Evolutionary conservation across 345 rosid genomes (phyloP), one percentile per base, ranked within the genome.

Genomic region (Camelina neglecta): DNA sequence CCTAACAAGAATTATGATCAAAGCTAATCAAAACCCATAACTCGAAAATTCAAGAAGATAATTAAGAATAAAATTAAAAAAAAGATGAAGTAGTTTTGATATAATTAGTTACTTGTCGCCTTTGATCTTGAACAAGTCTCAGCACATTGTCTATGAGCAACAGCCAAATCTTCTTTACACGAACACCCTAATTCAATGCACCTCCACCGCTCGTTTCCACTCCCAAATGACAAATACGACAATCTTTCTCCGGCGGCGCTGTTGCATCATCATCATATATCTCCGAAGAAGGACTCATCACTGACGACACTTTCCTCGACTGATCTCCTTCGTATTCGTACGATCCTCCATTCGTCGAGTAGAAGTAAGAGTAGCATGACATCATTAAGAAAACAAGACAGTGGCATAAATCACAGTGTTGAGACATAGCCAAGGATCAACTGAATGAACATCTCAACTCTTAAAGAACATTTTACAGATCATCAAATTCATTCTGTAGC

Each of bases 81-180:
- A 24, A 24, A 24, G 3, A 24, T 24, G 26, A 24, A 24, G 53
- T 6, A 45, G 59, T 20, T 4, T 20, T 6, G 7, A 36, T 36
- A 38, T 38, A 69, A 36, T 11, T 71, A 90, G 1, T 24, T 24
- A 24, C 99, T 82, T 88, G 82, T 92, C 90, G 79, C 99, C 98
- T 80, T 76, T 95, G 75, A 95, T 95, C 85, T 90, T 90, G 86
- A 95, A 92, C 99, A 95, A 59, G 97, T 81, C 67, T 95, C 99
- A 7, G 99, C 98, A 72, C 99, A 95, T 33, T 85, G 88, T 84
- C 84, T 92, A 77, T 95, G 99, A 66, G 99, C 97, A 85, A 90
- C 84, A 69, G 96, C 97, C 68, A 95, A 82, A 87, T 95, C 99
- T n/a, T 81, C 85, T 73, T 92, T 95, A 78, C 97, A 95, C 41